Evolutionary conservation across 495 filamentous ascomycete genomes (phyloP).

Genomic region (Hyaloscypha finlandica): DNA sequence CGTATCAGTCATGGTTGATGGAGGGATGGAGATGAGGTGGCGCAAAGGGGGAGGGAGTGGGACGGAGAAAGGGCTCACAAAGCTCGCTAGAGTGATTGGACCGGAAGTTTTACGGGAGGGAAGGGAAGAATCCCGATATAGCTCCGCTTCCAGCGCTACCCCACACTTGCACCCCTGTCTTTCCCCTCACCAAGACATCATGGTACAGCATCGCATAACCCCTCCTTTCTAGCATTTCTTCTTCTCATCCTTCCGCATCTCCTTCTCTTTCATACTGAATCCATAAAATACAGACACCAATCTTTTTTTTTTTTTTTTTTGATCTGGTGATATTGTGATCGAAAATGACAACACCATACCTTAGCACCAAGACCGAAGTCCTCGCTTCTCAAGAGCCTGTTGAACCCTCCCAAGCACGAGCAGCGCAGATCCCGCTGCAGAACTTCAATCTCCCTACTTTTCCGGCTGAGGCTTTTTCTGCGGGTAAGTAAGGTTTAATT

Average conservation of each 20-base stretch:
- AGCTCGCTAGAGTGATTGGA: neutral
- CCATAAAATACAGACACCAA: too few species aligned
- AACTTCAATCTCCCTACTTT: slow-evolving; percentile 56
- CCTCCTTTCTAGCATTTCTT: neutral
- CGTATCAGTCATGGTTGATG: too few species aligned
- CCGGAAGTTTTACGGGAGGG: neutral
- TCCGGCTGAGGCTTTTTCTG: slow-evolving; percentile 41
- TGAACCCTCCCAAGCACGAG: slow-evolving; percentile 27
- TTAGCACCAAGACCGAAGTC: slow-evolving; percentile 4
- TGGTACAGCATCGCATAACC: neutral
- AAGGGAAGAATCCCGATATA: neutral
- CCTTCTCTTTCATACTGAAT: neutral
- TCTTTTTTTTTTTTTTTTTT: too few species aligned
- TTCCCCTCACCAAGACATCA: neutral
- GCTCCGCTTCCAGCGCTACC: neutral
- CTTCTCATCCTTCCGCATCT: neutral
- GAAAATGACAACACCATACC: slow-evolving; percentile 10
- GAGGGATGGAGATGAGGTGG: neutral
- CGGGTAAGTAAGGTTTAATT: slow-evolving; percentile 23
- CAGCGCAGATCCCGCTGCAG: slow-evolving; percentile 39
- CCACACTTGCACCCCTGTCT: neutral
- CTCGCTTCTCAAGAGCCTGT: slow-evolving; percentile 43
- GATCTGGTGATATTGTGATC: neutral
- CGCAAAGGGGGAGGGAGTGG: neutral
- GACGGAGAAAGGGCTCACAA: too few species aligned